Conservation (phyloP, 176 grass and related monocot species). For the Panicum miliaceum region DNA sequence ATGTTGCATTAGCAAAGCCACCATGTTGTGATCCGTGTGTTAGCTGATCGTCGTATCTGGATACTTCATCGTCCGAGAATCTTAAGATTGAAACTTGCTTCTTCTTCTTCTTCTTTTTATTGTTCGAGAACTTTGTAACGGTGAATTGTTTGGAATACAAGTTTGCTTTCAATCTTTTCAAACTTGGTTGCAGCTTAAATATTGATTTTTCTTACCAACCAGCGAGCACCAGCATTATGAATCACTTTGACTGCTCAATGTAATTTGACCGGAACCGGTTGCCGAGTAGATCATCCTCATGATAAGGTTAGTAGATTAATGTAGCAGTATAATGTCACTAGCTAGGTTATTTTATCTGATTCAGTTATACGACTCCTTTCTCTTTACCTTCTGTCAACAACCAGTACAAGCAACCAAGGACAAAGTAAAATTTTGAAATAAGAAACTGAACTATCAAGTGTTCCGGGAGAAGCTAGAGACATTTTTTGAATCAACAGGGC, state of each 20-base stretch:
- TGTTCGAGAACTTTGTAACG: no score
- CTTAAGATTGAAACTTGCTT: no score
- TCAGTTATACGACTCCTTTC: background rate
- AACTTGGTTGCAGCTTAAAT: no score
- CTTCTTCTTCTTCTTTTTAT: no score
- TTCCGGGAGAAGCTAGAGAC: background rate
- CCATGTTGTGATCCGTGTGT: no score
- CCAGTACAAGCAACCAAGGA: background rate
- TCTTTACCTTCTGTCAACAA: background rate
- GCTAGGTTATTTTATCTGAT: background rate
- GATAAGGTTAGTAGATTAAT: background rate
- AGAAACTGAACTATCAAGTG: background rate
- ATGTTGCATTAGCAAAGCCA: no score
- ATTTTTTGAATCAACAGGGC: constrained; percentile 3
- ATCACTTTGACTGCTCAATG: background rate
- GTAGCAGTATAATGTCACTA: background rate
- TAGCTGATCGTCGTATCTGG: no score
- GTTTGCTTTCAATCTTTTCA: no score
- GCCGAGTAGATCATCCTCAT: background rate
- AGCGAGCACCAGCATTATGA: background rate
- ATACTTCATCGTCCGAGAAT: no score
- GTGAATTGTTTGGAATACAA: no score
- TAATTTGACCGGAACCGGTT: background rate
- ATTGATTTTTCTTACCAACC: no score
- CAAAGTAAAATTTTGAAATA: background rate